Base-by-base conservation (phyloP, 139 green algal genomes). In the Deuterostichococcus epilithicus region DNA sequence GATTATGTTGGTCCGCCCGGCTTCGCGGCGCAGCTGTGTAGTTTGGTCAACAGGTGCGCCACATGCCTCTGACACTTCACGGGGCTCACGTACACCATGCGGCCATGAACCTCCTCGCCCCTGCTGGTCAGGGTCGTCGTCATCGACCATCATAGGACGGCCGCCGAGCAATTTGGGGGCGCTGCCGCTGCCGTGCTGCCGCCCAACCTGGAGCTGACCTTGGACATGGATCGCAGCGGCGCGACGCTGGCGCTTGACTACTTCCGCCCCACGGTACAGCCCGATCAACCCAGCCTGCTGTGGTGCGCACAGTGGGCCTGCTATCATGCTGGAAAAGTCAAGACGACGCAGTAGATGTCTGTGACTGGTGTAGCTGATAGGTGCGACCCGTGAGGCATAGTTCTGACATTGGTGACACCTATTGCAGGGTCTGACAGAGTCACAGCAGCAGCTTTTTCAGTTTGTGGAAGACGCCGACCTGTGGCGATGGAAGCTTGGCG, bases 121-220 rank as follows among this genome's bases (percentile, higher is more conserved):
- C 70, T 33, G 30, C 22, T 60, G 42, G 33, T 58, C 66, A 83
- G 74, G 26, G 72, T 87, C n/a, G 67, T 85, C 30, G 78, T 93
- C 6, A 44, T 93, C 75, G 88, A 93, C 73, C 88, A 93, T 67
- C 88, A 93, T 76, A 93, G 93, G 69, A 93, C 88, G 0, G 86
- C 88, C 15, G 58, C 70, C 18, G 88, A 87, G n/a, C 70, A 75
- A 33, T 79, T 92, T 35, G 58, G 39, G 22, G 52, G 72, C 20
- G 58, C 74, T 1, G 63, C 37, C 1, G 38, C 45, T 3, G 39
- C 32, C 18, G 35, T 44, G 32, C 70, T 72, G n/a, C 70, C 70
- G 8, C 10, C 65, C 15, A 85, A 83, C 58, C 65, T 92, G 44
- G 72, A 87, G 28, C 63, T 84, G 8, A 10, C 67, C 3, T 74